These are phyloP conservation scores for Anethum foeniculum DNA, from an alignment of 140 eudicot genomes.

Conservation along the genomic window DNA sequence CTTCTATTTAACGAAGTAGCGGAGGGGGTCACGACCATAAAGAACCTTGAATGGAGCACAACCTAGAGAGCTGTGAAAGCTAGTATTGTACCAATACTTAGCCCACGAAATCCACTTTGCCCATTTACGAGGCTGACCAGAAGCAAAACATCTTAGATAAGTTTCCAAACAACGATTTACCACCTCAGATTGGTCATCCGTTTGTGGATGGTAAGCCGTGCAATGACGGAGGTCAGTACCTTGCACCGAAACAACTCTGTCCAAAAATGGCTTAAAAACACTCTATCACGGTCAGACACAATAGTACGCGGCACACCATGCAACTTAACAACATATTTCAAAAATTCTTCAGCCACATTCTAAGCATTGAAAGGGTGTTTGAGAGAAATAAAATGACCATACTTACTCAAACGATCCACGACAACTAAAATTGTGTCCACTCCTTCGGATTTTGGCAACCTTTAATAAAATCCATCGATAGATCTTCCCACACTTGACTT, in stretches of 20 bases:
- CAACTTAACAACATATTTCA: background rate
- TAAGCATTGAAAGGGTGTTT: background rate
- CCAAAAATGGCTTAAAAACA: background rate
- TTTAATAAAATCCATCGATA: conserved; percentile 1
- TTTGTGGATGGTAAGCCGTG: background rate
- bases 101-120: background rate
- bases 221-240: background rate
- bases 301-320: background rate
- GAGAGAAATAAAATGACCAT: background rate
- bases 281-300: background rate
- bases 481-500: background rate
- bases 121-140: background rate
- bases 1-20: background rate
- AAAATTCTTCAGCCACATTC: background rate
- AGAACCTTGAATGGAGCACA: background rate
- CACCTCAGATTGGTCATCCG: background rate
- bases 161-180: background rate
- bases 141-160: background rate
- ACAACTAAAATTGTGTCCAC: background rate
- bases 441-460: conserved; percentile 6
- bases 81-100: background rate
- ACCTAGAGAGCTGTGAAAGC: background rate
- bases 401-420: conserved; percentile 2
- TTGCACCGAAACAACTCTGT: background rate
- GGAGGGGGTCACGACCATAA: background rate